Base-by-base conservation (phyloP, 805 yeast genomes). In the Monosporozyma solicola region DNA sequence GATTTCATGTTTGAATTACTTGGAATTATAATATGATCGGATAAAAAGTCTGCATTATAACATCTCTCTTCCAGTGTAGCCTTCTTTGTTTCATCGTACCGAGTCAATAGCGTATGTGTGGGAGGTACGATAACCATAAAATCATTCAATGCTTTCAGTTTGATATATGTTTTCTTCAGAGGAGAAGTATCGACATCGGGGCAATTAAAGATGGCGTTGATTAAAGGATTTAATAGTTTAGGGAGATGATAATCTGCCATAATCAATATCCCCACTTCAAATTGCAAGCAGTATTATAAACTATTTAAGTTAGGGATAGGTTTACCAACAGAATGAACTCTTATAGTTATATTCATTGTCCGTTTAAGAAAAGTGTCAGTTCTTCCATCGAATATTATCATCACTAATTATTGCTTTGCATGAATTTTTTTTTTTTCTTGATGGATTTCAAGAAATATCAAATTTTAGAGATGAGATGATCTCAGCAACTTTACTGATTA, bases 121-220 rank as follows among this genome's bases (percentile, higher is more conserved):
- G 81, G 79, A 0, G 95, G 95, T 1, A 84, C 81, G n/a, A 87
- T 63, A 13, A 87, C 63, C 2, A 82, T 73, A 62, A 75, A 82
- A 16, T 39, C n/a, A n/a, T 76, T 77, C 20, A 73, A 74, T 41
- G 84, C 80, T 55, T 66, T 68, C 25, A 84, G 60, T 49, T 66
- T 74, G 3, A 67, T 62, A 39, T 81, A 72, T 7, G 80, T 70
- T n/a, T 72, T 73, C 53, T 74, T 76, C 50, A 76, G 68, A 15
- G 82, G 76, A 0, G 76, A 71, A n/a, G 66, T 67, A 6, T 65
- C 54, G 2, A 81, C 80, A 53, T 70, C 72, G 0, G 85, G 84
- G 59, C 84, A 81, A 68, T 84, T 83, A 72, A 86, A 84, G 6
- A 85, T 66, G 41, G 82, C 75, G 64, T 85, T 82, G 33, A 85